A percentile compares a stretch with the other conserved stretches of the same genome.
phyloP scores from a whole-genome alignment of 2,329 filamentous ascomycete species.

The Fusarium azukiicola region DNA sequence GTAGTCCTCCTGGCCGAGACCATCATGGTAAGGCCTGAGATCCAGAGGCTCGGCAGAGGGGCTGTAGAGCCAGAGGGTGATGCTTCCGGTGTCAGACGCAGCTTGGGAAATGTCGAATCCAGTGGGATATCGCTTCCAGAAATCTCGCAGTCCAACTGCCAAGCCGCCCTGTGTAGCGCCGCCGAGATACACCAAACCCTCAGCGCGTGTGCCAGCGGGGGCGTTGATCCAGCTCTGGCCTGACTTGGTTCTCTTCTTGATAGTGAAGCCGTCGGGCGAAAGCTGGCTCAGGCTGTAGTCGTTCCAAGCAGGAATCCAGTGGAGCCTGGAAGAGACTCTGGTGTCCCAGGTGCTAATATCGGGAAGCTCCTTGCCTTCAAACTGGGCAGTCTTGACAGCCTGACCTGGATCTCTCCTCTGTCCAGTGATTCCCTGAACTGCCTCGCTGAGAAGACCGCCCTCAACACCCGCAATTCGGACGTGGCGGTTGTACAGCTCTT shows the following conservation, averaged over 20 bases:
- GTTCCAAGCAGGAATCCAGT: slow-evolving; percentile 79
- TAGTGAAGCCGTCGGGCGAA: slow-evolving; percentile 79
- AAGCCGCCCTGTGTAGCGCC: slow-evolving; percentile 78
- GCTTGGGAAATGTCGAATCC: slow-evolving; percentile 77
- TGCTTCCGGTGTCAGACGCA: slow-evolving; percentile 69
- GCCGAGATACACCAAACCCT: slow-evolving; percentile 79
- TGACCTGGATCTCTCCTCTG: slow-evolving; percentile 75
- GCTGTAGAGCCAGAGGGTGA: slow-evolving; percentile 82
- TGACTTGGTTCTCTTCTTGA: slow-evolving; percentile 79
- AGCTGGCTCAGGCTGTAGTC: slow-evolving; percentile 79
- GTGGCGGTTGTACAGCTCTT: slow-evolving; percentile 79
- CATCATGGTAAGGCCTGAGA: slow-evolving; percentile 78
- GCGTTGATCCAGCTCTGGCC: slow-evolving; percentile 80
- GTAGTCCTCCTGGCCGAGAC: slow-evolving; percentile 76
- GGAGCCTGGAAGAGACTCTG: slow-evolving; percentile 67
- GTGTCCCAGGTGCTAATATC: slow-evolving; percentile 70
- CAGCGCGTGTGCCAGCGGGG: slow-evolving; percentile 75
- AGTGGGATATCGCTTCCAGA: slow-evolving; percentile 82
- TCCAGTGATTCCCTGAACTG: slow-evolving; percentile 80
- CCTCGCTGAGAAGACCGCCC: slow-evolving; percentile 77
- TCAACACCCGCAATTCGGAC: slow-evolving; percentile 76
- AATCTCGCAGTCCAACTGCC: slow-evolving; percentile 78
- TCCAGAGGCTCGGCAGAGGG: slow-evolving; percentile 77
- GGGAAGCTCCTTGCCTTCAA: slow-evolving; percentile 68
- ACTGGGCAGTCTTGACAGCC: slow-evolving; percentile 71